Percentiles rank a stretch among this genome's conserved stretches.
These are phyloP conservation scores for Diaporthe humulicola DNA, from an alignment of 2,329 filamentous ascomycete species.

Conservation along the genomic window DNA sequence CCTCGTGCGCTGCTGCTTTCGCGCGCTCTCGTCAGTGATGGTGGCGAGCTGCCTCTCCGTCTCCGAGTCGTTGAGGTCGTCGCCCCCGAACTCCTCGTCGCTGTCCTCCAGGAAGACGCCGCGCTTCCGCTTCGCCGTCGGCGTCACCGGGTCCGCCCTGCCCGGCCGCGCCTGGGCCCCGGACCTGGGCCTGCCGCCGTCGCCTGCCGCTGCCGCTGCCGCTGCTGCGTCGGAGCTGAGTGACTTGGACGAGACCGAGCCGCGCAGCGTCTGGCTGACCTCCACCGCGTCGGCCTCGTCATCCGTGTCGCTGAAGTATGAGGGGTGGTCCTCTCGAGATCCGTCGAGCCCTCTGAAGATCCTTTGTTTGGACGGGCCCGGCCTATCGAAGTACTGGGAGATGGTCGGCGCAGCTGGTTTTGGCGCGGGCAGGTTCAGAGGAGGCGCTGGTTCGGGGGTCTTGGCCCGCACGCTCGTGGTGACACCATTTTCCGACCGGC, in stretches of 20 bases:
- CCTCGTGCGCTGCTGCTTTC: constrained; percentile 41
- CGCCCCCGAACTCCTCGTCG: constrained; percentile 45
- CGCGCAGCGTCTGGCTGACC: constrained; percentile 25
- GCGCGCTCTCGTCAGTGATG: constrained; percentile 53
- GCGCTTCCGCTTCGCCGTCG: constrained; percentile 50
- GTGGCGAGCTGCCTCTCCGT: constrained; percentile 53
- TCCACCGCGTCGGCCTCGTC: constrained; percentile 14
- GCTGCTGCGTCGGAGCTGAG: background rate
- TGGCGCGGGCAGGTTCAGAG: constrained; percentile 13
- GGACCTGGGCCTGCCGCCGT: background rate
- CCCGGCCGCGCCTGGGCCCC: background rate
- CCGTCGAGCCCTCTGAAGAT: constrained; percentile 33
- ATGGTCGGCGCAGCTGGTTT: constrained; percentile 17
- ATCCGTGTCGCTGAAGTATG: constrained; percentile 28
- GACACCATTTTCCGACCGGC: constrained; percentile 38
- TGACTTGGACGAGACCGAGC: background rate
- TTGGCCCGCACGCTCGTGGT: constrained; percentile 33
- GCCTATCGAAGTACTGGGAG: constrained; percentile 12
- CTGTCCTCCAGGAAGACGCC: constrained; percentile 42
- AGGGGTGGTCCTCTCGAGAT: background rate
- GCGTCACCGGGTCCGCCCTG: constrained; percentile 17
- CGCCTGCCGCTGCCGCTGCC: background rate
- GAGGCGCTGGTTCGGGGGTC: constrained; percentile 29
- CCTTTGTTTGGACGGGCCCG: constrained; percentile 7
- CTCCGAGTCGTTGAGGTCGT: constrained; percentile 54